Evolutionary conservation across 768 basidiomycete genomes (phyloP), one percentile per base, ranked within the genome.

Genomic region (Rossbeevera mucosa): DNA sequence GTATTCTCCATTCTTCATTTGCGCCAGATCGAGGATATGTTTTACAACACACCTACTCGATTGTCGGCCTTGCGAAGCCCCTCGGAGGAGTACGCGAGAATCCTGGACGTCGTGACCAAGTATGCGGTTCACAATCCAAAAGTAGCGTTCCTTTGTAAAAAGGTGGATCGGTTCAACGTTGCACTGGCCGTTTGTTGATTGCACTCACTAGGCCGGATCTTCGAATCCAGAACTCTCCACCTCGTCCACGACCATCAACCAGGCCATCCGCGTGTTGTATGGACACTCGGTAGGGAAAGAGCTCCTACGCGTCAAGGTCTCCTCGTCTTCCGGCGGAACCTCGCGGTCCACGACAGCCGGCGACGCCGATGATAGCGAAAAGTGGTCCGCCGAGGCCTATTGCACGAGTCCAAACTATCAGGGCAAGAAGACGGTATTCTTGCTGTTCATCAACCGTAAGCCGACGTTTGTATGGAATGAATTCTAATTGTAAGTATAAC

Each of bases 391-490:
- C 2, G 82, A 88, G 36, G 82, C 81, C 0, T 81, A 87, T 61
- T 86, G 88, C 58, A 93, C 90, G 0, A 92, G 83, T 60, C 85
- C 90, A 1, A 96, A 93, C 64, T 92, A 92, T 62, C 90, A 91
- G 62, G 84, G 80, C 0, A 96, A 94, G 74, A 91, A 88, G 64
- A 88, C 79, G 55, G 75, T 85, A 0, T 88, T 94, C 60, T 71
- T 97, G 1, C 73, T 97, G 9, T 99, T 99, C 71, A 97, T 99
- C 61, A 99, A 98, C 60, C 86, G 95, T 95, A 57, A 52, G 87
- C 74, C 31, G 16, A 49, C 14, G 12, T 25, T 48, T 29, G 26
- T 16, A 30, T 30, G 9, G 22, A 13, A 24, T 9, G 21, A 29
- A 36, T 14, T 24, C 24, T 16, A 7, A 40, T 16, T 24, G 14